Evolutionary conservation across 257 asterid genomes (phyloP), one percentile per base, ranked within the genome.

Genomic region (Penstemon davidsonii): DNA sequence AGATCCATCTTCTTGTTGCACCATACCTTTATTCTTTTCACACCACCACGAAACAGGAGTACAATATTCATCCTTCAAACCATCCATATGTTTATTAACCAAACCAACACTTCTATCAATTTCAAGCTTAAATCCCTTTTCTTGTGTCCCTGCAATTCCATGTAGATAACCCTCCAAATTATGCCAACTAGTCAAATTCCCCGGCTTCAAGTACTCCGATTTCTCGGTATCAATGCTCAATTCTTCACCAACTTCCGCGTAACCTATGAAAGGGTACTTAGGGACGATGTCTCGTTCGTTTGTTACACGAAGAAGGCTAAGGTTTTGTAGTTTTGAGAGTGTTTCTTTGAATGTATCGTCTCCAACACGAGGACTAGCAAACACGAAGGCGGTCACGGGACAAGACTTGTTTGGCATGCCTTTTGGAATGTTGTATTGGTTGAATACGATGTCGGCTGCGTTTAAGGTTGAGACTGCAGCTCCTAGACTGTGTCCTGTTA

Each of bases 401-500:
- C 83, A 87, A 0, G 70, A 62, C 61, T 84, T 88, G 67, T 76
- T 39, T 5, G 81, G 88, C 70, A 43, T 57, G 40, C 57, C 64
- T 19, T 7, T 49, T 0, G 96, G 79, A 19, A 63, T 77, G 76
- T 88, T 89, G 84, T 78, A 75, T 2, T 82, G 80, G 15, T 89
- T 92, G 47, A 47, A 33, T 0, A 81, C 83, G 37, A 92, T 88
- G 76, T 92, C 97, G 0, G 73, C 78, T 10, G 93, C 97, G 37
- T 79, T 89, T 36, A 92, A 60, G 18, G 95, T 89, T 3, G 89
- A 79, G 1, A 89, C 74, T 3, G 96, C 85, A 0, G 96, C 97
- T 0, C 98, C 98, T 41, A 92, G 70, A 72, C 98, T 92, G 70
- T 92, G 98, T 0, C 97, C 98, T 5, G 87, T 76, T 10, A 88